These are phyloP conservation scores for Cryptococcus hybrid DNA, from an alignment of 1,284 basidiomycete species.

Conservation along the genomic window DNA sequence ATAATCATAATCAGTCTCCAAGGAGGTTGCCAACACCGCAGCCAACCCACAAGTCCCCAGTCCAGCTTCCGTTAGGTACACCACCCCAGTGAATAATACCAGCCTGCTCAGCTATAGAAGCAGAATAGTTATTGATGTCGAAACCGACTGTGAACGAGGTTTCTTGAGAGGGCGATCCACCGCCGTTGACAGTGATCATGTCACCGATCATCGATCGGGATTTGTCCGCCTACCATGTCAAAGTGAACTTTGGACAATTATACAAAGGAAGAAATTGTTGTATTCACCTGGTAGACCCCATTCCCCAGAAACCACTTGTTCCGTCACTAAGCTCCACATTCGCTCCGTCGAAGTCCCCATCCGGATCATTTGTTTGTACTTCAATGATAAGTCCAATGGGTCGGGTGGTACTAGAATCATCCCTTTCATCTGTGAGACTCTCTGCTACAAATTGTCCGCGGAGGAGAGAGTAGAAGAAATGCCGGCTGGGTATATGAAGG, in stretches of 20 bases:
- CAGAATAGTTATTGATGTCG: conserved; percentile 23
- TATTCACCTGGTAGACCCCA: conserved; percentile 39
- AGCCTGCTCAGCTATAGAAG: conserved; percentile 11
- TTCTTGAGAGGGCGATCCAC: conserved; percentile 14
- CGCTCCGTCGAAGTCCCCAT: conserved; percentile 3
- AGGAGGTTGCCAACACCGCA: neutral
- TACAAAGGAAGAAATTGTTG: neutral
- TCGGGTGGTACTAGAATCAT: conserved; percentile 13
- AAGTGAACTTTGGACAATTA: neutral
- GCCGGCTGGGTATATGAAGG: conserved; percentile 26
- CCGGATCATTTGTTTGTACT: conserved; percentile 11
- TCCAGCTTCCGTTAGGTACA: conserved; percentile 25
- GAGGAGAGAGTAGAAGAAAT: conserved; percentile 22
- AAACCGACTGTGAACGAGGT: conserved; percentile 34
- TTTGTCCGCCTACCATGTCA: conserved; percentile 12
- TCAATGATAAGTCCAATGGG: conserved; percentile 7
- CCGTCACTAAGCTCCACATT: conserved; percentile 20
- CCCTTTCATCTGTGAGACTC: conserved; percentile 25
- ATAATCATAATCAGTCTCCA: neutral
- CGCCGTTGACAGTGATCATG: conserved; percentile 15
- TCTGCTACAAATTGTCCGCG: conserved; percentile 20
- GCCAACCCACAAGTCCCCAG: conserved; percentile 39
- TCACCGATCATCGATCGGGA: conserved; percentile 27
- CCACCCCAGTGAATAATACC: conserved; percentile 47
- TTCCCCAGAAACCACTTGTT: conserved; percentile 39